phyloP scores from a whole-genome alignment of 371 early-diverging fungal genomes.

The Mucor sp. region DNA sequence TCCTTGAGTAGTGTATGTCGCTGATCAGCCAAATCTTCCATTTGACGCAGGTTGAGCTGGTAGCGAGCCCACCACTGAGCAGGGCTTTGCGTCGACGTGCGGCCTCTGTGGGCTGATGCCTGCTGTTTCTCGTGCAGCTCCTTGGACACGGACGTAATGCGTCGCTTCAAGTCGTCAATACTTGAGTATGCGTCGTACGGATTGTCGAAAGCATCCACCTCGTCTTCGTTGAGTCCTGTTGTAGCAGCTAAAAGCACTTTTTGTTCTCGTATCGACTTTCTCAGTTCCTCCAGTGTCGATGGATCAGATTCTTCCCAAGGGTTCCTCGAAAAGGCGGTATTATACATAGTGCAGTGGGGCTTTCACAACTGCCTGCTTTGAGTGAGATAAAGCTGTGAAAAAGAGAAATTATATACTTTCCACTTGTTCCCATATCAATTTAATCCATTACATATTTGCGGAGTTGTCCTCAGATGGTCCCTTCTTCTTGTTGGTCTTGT shows the following conservation, averaged over 20 bases:
- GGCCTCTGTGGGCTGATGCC: conserved; percentile 9
- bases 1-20: conserved; percentile 33
- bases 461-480: not conserved
- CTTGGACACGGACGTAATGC: conserved; percentile 24
- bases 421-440: not conserved
- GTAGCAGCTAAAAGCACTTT: conserved; percentile 15
- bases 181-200: not conserved
- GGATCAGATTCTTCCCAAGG: conserved; percentile 9
- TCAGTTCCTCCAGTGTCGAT: conserved; percentile 1
- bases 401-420: not conserved
- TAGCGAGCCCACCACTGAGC: conserved; percentile 35
- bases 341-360: not conserved
- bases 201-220: not conserved
- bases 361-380: not conserved
- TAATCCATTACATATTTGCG: not conserved
- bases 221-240: not conserved
- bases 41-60: conserved; percentile 32
- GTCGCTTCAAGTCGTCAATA: conserved; percentile 31
- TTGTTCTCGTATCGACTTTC: conserved; percentile 28
- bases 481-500: not conserved
- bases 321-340: conserved; percentile 10
- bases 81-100: not conserved
- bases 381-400: not conserved
- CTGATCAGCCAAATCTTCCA: conserved; percentile 39
- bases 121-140: conserved; percentile 21